A percentile compares a stretch with the other conserved stretches of the same genome.
These are phyloP conservation scores for Scutellaria barbata DNA, from an alignment of 257 asterid genomes.

Conservation along the genomic window DNA sequence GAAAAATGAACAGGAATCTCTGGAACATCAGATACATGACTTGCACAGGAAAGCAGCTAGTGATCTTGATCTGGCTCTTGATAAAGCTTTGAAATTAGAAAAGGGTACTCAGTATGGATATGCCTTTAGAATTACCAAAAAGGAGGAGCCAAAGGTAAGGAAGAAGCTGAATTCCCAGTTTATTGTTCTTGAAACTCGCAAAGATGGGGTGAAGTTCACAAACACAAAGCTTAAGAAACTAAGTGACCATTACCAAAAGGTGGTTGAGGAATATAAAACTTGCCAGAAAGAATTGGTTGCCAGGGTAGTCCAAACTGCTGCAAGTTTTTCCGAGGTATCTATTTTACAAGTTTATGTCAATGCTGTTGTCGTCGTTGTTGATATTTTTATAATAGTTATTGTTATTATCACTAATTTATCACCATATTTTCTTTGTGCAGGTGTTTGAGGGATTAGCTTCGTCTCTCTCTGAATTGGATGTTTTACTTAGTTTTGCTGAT, in stretches of 20 bases:
- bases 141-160: slow-evolving; percentile 98
- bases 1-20: slow-evolving; percentile 77
- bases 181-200: slow-evolving; percentile 94
- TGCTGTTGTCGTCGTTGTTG: slow-evolving; percentile 15
- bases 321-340: slow-evolving; percentile 83
- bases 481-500: slow-evolving; percentile 96
- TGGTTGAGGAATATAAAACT: slow-evolving; percentile 80
- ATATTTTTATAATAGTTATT: background rate
- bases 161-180: slow-evolving; percentile 85
- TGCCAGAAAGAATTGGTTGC: slow-evolving; percentile 94
- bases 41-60: slow-evolving; percentile 77
- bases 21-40: slow-evolving; percentile 73
- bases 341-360: background rate
- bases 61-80: slow-evolving; percentile 82
- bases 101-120: slow-evolving; percentile 93
- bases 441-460: slow-evolving; percentile 82
- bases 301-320: slow-evolving; percentile 86
- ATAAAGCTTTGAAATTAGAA: slow-evolving; percentile 86
- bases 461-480: slow-evolving; percentile 86
- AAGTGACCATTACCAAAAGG: slow-evolving; percentile 86
- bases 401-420: background rate
- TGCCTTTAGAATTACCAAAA: slow-evolving; percentile 92
- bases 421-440: slow-evolving; percentile 45
- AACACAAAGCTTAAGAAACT: slow-evolving; percentile 82
- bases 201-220: slow-evolving; percentile 95